Conservation (phyloP, 2,329 filamentous ascomycete genomes). For the Mycocentrospora acerina region DNA sequence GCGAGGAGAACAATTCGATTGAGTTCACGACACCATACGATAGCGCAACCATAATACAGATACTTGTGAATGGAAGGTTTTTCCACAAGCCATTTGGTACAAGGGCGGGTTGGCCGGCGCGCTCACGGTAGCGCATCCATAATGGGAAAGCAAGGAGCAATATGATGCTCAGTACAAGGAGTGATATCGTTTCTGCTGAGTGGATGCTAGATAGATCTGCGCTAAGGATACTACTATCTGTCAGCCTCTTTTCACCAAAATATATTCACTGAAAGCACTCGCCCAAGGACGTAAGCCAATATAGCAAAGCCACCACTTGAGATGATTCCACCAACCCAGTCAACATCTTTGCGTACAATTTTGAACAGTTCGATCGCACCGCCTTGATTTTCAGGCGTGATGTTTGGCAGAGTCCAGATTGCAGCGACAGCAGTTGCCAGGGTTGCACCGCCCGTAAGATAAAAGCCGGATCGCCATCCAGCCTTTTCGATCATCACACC, state of each 20-base stretch:
- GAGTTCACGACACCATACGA: constrained; percentile 40
- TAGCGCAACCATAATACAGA: constrained; percentile 52
- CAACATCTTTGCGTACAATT: constrained; percentile 23
- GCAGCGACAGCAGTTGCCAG: constrained; percentile 41
- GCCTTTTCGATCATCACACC: constrained; percentile 51
- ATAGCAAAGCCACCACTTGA: constrained; percentile 25
- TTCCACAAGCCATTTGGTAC: constrained; percentile 52
- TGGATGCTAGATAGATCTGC: constrained; percentile 25
- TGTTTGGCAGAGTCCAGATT: constrained; percentile 24
- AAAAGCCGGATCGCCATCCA: constrained; percentile 54
- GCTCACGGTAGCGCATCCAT: constrained; percentile 34
- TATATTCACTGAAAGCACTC: constrained; percentile 6
- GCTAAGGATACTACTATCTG: constrained; percentile 18
- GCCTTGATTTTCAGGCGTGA: constrained; percentile 8
- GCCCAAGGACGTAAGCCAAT: constrained; percentile 28
- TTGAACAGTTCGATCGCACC: constrained; percentile 5
- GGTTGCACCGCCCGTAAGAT: constrained; percentile 36
- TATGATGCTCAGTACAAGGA: constrained; percentile 24
- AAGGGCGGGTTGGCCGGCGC: constrained; percentile 21
- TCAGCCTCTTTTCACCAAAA: constrained; percentile 6
- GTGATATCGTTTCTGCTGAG: constrained; percentile 19
- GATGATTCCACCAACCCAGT: constrained; percentile 33
- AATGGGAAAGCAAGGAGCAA: constrained; percentile 30
- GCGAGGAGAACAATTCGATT: constrained; percentile 44
- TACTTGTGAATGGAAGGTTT: constrained; percentile 56